These are phyloP conservation scores for Xylaria bambusicola DNA, from an alignment of 495 filamentous ascomycete genomes.

Conservation along the genomic window DNA sequence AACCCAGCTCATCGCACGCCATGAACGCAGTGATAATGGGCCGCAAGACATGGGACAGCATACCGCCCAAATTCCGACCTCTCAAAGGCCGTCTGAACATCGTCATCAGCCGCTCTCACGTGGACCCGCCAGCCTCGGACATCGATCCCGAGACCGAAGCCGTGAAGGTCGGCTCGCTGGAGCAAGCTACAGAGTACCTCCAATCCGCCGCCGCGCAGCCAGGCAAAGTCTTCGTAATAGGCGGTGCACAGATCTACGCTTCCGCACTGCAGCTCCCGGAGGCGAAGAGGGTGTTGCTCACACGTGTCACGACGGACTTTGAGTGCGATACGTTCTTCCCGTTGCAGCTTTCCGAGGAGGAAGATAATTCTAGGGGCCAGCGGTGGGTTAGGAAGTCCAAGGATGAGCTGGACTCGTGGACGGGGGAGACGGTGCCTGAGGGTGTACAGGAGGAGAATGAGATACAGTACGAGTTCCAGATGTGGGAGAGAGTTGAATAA, in stretches of 20 bases:
- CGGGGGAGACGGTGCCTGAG: slow-evolving; percentile 58
- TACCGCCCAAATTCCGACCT: slow-evolving; percentile 76
- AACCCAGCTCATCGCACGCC: slow-evolving; percentile 20
- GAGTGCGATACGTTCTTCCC: slow-evolving; percentile 92
- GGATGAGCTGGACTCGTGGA: slow-evolving; percentile 56
- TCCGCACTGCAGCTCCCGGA: slow-evolving; percentile 58
- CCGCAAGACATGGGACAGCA: slow-evolving; percentile 90
- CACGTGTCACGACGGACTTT: slow-evolving; percentile 62
- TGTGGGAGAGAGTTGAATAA: slow-evolving; percentile 56
- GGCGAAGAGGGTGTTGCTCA: slow-evolving; percentile 62
- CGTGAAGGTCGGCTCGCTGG: slow-evolving; percentile 49
- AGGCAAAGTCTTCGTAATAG: slow-evolving; percentile 78
- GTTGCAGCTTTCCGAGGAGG: slow-evolving; percentile 49
- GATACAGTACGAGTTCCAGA: slow-evolving; percentile 64
- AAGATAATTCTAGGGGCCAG: neutral
- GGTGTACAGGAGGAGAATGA: slow-evolving; percentile 57
- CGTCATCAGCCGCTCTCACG: slow-evolving; percentile 63
- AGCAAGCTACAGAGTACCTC: slow-evolving; percentile 50
- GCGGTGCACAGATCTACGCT: slow-evolving; percentile 82
- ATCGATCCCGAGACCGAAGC: slow-evolving; percentile 18
- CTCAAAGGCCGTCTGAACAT: slow-evolving; percentile 76
- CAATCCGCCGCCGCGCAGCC: slow-evolving; percentile 27
- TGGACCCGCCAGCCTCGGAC: neutral
- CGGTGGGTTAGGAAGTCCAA: slow-evolving; percentile 52
- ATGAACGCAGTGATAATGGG: slow-evolving; percentile 93